Base-by-base conservation (phyloP, 1,284 basidiomycete genomes). In the Ustilago hordei region DNA sequence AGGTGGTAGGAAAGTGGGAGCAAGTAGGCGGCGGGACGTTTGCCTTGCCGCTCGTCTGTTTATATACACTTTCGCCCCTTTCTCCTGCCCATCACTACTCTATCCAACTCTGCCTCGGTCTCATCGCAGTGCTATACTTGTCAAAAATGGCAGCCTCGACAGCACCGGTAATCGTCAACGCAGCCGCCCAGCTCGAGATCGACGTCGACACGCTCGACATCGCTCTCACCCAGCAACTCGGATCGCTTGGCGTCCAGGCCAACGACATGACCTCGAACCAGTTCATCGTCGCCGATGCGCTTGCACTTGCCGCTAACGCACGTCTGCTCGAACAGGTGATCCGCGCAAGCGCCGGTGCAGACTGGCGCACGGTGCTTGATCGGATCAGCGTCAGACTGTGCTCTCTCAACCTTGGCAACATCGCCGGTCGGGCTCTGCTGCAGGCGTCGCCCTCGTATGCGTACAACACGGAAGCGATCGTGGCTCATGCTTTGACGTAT, bases 211-310 rank as follows among this genome's bases (percentile, higher is more conserved):
- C 68, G 19, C 68, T 70, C 48, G 68, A 70, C 35, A 50, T 70
- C 11, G 36, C 45, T 1, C 71, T 74, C 59, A 65, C 71, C 1
- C 71, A 65, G 57, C 71, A 74, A 38, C 62, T 74, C 34, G 43
- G 48, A 28, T 34, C 65, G 36, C 59, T 74, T 19, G 65, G 71
- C n/a, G 59, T 74, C 8, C 65, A 74, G 53, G 65, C 71, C 28
- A 69, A 68, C 38, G 71, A 74, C 55, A 74, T 74, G 71, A 74
- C 71, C 11, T 74, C 71, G 43, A 74, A 74, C 59, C 71, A 74
- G 59, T 74, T 74, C 39, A 69, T 74, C 62, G 62, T 74, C 12
- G 66, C 65, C n/a, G 65, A 74, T 15, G 71, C 66, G 3, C 66
- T 74, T 4, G 62, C 61, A 6, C 32, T 68, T 23, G 23, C 43